Base-by-base conservation (phyloP, 495 filamentous ascomycete genomes). In the Xylaria intraflava region DNA sequence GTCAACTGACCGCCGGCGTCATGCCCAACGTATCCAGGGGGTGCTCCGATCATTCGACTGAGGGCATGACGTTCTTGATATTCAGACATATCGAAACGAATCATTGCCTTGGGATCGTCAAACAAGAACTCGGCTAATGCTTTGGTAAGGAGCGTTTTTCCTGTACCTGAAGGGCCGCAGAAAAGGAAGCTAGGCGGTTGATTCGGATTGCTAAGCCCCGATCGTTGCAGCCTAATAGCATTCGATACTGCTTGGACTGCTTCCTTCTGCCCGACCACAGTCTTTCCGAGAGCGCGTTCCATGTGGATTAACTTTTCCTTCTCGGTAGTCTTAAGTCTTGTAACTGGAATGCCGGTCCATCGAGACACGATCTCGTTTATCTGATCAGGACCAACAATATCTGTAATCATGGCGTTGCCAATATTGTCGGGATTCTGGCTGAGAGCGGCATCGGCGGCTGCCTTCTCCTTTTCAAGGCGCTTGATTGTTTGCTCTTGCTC, bases 31-130 rank as follows among this genome's bases (percentile, higher is more conserved):
- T 98, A 98, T 59, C 93, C 93, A 7, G 93, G 93, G 12, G 93
- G 93, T 8, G 93, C 92, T 63, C 93, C 93, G 60, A 98, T 98
- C 87, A 98, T 95, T 53, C 93, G 86, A 62, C 88, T 94, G 22
- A 98, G 83, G 1, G 91, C 89, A 71, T 98, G 93, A 9, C 91
- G 87, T 70, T 98, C 93, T 70, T 97, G 94, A 70, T 98, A 98
- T 68, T 98, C 93, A 7, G 93, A 97, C 93, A 98, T 98, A 71
- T 98, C 93, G 75, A 98, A 91, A 14, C 93, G 88, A 64, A 98
- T 95, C 93, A 98, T 98, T 16, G 90, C 74, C 77, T 96, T 96
- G 14, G 93, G 78, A 62, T 98, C 93, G 65, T 98, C 93, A 71
- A 98, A 98, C 31, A 98, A 78, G 77, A 98, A 98, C 68, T 98